These are phyloP conservation scores for Neurospora sp. DNA, from an alignment of 495 filamentous ascomycete species.

Conservation along the genomic window DNA sequence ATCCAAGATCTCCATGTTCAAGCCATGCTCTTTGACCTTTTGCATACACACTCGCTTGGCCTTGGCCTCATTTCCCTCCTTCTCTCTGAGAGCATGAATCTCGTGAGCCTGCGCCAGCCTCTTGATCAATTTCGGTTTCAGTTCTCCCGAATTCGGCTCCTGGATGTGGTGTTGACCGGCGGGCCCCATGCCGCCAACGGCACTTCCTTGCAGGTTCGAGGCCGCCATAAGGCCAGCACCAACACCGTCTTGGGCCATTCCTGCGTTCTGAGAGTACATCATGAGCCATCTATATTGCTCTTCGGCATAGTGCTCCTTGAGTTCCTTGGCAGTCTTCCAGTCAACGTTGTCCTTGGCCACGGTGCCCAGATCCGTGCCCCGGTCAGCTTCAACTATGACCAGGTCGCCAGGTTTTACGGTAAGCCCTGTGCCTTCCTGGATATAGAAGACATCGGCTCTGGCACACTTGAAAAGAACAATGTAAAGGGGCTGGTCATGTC, in stretches of 20 bases:
- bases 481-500: slow-evolving; percentile 74
- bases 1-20: slow-evolving; percentile 97
- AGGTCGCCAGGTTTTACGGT: slow-evolving; percentile 83
- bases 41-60: slow-evolving; percentile 92
- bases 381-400: slow-evolving; percentile 95
- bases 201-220: slow-evolving; percentile 52
- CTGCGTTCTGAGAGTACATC: slow-evolving; percentile 82
- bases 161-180: slow-evolving; percentile 62
- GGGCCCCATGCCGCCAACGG: slow-evolving; percentile 65
- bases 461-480: slow-evolving; percentile 94
- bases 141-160: slow-evolving; percentile 60
- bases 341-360: slow-evolving; percentile 76
- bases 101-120: slow-evolving; percentile 85
- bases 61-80: slow-evolving; percentile 95
- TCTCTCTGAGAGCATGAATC: slow-evolving; percentile 75
- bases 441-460: slow-evolving; percentile 90
- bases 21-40: slow-evolving; percentile 86
- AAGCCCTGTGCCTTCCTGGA: slow-evolving; percentile 88
- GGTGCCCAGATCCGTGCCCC: slow-evolving; percentile 91
- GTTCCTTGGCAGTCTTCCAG: slow-evolving; percentile 70
- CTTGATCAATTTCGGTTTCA: slow-evolving; percentile 94
- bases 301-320: slow-evolving; percentile 80
- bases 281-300: slow-evolving; percentile 96
- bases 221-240: slow-evolving; percentile 46
- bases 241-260: slow-evolving; percentile 44